A percentile compares a stretch with the other conserved stretches of the same genome.
phyloP scores from a whole-genome alignment of 768 basidiomycete species.

The Pisolithus tinctorius region DNA sequence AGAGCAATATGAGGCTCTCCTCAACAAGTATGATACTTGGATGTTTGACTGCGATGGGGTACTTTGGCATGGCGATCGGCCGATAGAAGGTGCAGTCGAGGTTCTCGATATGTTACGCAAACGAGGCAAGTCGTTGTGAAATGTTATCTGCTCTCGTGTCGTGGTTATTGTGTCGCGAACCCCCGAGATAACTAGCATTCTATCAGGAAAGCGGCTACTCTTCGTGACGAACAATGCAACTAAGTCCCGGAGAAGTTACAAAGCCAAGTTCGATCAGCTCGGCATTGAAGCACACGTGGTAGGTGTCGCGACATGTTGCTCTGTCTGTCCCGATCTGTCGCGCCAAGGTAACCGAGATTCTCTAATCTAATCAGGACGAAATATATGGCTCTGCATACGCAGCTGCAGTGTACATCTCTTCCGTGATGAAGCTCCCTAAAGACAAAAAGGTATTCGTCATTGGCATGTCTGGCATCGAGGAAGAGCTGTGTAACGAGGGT shows the following conservation, averaged over 20 bases:
- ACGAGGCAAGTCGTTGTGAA: slow-evolving; percentile 46
- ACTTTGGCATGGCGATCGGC: slow-evolving; percentile 78
- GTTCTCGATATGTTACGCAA: slow-evolving; percentile 68
- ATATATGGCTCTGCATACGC: slow-evolving; percentile 95
- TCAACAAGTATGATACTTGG: slow-evolving; percentile 84
- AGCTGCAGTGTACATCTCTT: slow-evolving; percentile 77
- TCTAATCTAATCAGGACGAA: slow-evolving; percentile 59
- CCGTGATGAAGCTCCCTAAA: slow-evolving; percentile 82
- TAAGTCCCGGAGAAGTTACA: slow-evolving; percentile 84
- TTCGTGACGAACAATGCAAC: slow-evolving; percentile 98
- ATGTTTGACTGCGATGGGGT: slow-evolving; percentile 97
- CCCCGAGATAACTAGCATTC: background rate
- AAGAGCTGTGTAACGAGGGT: slow-evolving; percentile 87
- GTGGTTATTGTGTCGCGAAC: background rate
- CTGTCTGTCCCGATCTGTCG: background rate
- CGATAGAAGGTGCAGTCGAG: slow-evolving; percentile 72
- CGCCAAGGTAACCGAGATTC: background rate
- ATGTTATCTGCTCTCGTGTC: too few species aligned
- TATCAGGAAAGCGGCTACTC: slow-evolving; percentile 67
- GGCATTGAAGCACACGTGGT: slow-evolving; percentile 83
- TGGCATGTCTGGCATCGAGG: slow-evolving; percentile 86
- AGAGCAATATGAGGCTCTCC: slow-evolving; percentile 41
- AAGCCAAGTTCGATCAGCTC: slow-evolving; percentile 84
- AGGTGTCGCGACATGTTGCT: slow-evolving; percentile 22
- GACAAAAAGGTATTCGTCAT: slow-evolving; percentile 95